A percentile compares a stretch with the other conserved stretches of the same genome.
phyloP scores from a whole-genome alignment of 2,329 filamentous ascomycete genomes.

The Cordyceps sp. region DNA sequence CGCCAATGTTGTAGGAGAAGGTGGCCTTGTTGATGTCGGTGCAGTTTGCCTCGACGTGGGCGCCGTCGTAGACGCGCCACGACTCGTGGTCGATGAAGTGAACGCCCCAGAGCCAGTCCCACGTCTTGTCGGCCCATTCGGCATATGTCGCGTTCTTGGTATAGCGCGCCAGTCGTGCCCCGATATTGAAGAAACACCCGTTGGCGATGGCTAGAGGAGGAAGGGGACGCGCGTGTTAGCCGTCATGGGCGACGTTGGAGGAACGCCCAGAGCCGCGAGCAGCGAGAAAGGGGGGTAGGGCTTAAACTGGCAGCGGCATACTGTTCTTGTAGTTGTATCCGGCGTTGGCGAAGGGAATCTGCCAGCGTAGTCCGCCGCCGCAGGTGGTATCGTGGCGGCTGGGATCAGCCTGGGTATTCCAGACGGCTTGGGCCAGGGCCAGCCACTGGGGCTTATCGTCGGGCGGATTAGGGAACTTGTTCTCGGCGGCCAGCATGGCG shows the following conservation, averaged over 20 bases:
- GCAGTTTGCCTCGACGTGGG: conserved; percentile 40
- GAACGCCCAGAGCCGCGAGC: too few relatives aligned
- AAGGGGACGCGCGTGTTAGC: background rate
- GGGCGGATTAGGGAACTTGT: conserved; percentile 42
- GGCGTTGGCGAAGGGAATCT: conserved; percentile 57
- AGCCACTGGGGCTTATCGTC: conserved; percentile 40
- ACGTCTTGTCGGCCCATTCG: conserved; percentile 42
- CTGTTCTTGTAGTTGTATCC: conserved; percentile 65
- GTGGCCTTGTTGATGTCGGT: conserved; percentile 42
- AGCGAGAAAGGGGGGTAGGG: too few relatives aligned
- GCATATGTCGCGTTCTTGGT: conserved; percentile 50
- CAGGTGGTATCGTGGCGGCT: conserved; percentile 51
- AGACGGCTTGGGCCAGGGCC: conserved; percentile 53
- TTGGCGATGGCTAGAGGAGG: conserved; percentile 34
- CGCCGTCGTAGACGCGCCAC: conserved; percentile 50
- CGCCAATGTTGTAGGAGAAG: conserved; percentile 51
- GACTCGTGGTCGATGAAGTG: conserved; percentile 40
- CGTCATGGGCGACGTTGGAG: too few relatives aligned
- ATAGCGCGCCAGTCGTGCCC: conserved; percentile 54
- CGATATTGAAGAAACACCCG: conserved; percentile 47
- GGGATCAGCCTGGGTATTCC: conserved; percentile 38
- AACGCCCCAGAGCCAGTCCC: conserved; percentile 40
- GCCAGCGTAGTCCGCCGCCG: conserved; percentile 57
- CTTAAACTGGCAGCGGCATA: too few relatives aligned
- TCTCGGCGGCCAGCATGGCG: conserved; percentile 50